These are phyloP conservation scores for Prillingera fragicola DNA, from an alignment of 1,284 basidiomycete genomes.

Conservation along the genomic window DNA sequence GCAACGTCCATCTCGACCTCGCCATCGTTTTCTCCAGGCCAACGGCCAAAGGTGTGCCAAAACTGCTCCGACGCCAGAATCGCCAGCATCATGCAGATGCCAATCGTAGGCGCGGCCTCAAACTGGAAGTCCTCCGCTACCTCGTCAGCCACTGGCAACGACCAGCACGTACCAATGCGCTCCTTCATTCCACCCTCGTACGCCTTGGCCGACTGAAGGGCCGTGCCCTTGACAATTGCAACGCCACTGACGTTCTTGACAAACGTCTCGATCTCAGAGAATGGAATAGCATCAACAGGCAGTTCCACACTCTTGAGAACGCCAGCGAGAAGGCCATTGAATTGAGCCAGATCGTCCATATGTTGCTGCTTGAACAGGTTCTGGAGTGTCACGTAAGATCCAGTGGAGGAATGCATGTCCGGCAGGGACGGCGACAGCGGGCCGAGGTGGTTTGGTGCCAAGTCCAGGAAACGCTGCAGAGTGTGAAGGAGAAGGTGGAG, in stretches of 20 bases:
- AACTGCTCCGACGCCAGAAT: conserved; percentile 50
- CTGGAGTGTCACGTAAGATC: conserved; percentile 57
- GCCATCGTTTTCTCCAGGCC: conserved; percentile 47
- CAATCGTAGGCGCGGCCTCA: conserved; percentile 13
- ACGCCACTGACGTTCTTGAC: conserved; percentile 85
- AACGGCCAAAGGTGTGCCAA: conserved; percentile 40
- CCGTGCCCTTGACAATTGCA: conserved; percentile 67
- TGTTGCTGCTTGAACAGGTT: conserved; percentile 45
- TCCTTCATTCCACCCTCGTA: conserved; percentile 47
- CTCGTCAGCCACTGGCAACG: background rate
- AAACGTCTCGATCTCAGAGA: conserved; percentile 65
- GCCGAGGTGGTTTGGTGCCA: conserved; percentile 52
- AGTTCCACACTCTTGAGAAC: conserved; percentile 36
- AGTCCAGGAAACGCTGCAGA: conserved; percentile 54
- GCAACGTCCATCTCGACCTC: conserved; percentile 44
- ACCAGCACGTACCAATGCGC: conserved; percentile 53
- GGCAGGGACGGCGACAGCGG: conserved; percentile 69
- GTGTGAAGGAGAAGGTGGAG: conserved; percentile 86
- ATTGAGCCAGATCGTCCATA: conserved; percentile 33
- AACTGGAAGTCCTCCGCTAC: conserved; percentile 15
- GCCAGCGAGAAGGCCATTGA: conserved; percentile 38
- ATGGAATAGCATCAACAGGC: conserved; percentile 49
- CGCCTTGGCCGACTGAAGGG: conserved; percentile 58
- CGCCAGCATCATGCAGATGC: conserved; percentile 43
- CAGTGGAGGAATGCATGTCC: conserved; percentile 92